These are phyloP conservation scores for Chaetomium olivaceum DNA, from an alignment of 2,329 filamentous ascomycete genomes.

Conservation along the genomic window DNA sequence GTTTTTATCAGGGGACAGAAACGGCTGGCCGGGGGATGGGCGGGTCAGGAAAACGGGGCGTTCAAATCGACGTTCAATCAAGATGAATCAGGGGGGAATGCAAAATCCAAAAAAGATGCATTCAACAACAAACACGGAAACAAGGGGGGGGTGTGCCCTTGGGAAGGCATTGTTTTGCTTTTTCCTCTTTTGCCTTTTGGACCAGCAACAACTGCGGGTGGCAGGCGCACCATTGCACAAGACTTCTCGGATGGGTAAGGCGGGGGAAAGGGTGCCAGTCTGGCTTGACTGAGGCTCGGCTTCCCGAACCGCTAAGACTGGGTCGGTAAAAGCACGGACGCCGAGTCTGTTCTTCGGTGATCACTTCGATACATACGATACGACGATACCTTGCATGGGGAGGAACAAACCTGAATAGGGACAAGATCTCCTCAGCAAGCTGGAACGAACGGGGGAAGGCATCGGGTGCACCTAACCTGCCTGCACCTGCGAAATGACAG, in stretches of 20 bases:
- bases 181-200: conserved; percentile 12
- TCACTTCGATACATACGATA: background rate
- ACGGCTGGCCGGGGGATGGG: background rate
- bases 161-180: conserved; percentile 9
- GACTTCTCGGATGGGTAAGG: conserved; percentile 16
- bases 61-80: background rate
- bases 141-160: background rate
- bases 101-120: background rate
- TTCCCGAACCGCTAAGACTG: conserved; percentile 28
- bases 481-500: background rate
- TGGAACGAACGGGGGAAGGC: background rate
- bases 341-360: background rate
- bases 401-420: background rate
- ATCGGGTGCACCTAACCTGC: background rate
- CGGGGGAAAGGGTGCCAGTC: conserved; percentile 18
- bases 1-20: background rate
- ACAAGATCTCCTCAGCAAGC: conserved; percentile 5
- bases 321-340: conserved; percentile 20
- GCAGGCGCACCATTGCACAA: background rate
- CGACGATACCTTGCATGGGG: conserved; percentile 1
- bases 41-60: conserved; percentile 1
- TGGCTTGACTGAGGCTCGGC: conserved; percentile 26
- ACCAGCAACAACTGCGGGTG: too few relatives aligned
- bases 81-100: background rate
- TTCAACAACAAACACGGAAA: conserved; percentile 8